Base-by-base conservation (phyloP, 345 rosid genomes). In the Raphanus raphanistrum region DNA sequence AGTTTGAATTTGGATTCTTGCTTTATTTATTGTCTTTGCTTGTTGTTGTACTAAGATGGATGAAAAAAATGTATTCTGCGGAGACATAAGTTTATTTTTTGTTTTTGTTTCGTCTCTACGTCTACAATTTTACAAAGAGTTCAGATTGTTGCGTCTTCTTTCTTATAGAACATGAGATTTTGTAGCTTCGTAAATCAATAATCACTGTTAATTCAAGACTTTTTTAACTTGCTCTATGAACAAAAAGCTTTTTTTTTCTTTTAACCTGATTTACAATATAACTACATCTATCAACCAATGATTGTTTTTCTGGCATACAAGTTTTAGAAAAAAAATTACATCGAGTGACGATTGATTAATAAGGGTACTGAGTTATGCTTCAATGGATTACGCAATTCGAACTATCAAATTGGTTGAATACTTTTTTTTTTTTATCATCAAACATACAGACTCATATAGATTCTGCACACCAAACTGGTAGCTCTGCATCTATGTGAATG, bases 11-110 rank as follows among this genome's bases (percentile, higher is more conserved):
- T 16, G 13, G 63, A 33, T 29, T 10, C 48, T 43, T 62, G 66
- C 52, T 17, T 38, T 62, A 28, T 73, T 62, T 48, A 73, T 73
- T 73, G 74, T 36, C 78, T 79, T 73, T 79, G 71, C 70, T 52
- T 73, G 74, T 79, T 79, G 78, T 73, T 73, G 78, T 79, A 73
- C 71, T 79, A 79, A 79, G 78, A 68, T 50, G 78, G 78, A 50
- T 73, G 74, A 79, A 62, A 13, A 63, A 65, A 55, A 67, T 61
- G 35, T 68, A 12, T 60, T 79, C 78, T 73, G 78, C 74, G 73
- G 82, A 66, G 70, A 73, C 78, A 48, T 60, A 58, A 29, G 70
- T 50, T 76, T 35, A 73, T 79, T 73, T 65, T 52, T 73, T 72
- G 43, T 62, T 66, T 71, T 33, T 72, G 25, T 28, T 59, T 72